phyloP scores from a whole-genome alignment of 768 basidiomycete genomes.

The Boletus rufocinnamomeus region DNA sequence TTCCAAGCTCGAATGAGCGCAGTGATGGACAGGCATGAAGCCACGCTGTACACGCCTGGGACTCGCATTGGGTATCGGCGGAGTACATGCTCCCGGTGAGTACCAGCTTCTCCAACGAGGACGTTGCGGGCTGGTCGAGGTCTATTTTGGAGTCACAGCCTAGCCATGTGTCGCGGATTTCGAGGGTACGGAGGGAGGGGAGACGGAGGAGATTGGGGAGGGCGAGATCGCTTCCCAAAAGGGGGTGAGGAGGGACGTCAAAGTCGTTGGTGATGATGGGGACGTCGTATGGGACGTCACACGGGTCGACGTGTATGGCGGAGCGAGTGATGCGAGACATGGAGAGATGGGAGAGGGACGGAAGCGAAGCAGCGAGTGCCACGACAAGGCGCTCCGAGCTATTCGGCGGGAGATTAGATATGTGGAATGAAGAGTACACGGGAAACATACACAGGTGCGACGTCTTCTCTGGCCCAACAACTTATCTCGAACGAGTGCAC shows the following conservation, averaged over 20 bases:
- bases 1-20: slow-evolving; percentile 23
- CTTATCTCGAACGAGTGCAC: slow-evolving; percentile 23
- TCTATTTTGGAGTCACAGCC: slow-evolving; percentile 40
- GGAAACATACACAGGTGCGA: slow-evolving; percentile 39
- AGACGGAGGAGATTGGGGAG: slow-evolving; percentile 69
- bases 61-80: slow-evolving; percentile 16
- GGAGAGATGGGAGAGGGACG: slow-evolving; percentile 54
- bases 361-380: slow-evolving; percentile 61
- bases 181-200: slow-evolving; percentile 59
- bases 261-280: slow-evolving; percentile 64
- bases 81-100: slow-evolving; percentile 37
- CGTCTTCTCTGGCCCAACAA: slow-evolving; percentile 36
- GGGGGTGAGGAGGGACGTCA: slow-evolving; percentile 56
- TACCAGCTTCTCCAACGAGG: slow-evolving; percentile 23
- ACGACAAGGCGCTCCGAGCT: slow-evolving; percentile 64
- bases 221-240: slow-evolving; percentile 55
- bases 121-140: neutral
- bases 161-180: slow-evolving; percentile 70
- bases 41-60: slow-evolving; percentile 30
- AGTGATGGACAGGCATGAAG: slow-evolving; percentile 27
- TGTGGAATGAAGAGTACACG: neutral
- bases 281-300: slow-evolving; percentile 40
- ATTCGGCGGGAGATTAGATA: neutral
- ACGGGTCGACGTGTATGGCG: slow-evolving; percentile 60
- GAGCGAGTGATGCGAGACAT: slow-evolving; percentile 70